These are phyloP conservation scores for Phytopythium cucurbitacearum DNA, from an alignment of 352 stramenopile species.

Conservation along the genomic window DNA sequence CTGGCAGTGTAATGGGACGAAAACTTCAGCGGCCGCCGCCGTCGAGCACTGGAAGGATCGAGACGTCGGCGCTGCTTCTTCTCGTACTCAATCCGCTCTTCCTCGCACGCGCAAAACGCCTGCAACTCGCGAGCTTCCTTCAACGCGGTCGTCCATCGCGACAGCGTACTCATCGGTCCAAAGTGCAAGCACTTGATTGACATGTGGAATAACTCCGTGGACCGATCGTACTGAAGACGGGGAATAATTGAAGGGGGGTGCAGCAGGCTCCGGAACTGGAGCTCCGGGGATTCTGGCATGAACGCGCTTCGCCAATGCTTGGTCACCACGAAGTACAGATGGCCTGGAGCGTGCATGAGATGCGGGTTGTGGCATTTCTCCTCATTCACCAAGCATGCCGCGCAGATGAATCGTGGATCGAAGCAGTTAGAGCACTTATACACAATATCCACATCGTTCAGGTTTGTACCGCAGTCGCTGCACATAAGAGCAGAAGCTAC, in stretches of 20 bases:
- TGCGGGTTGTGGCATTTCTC: constrained; percentile 45
- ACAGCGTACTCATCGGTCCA: constrained; percentile 53
- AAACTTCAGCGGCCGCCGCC: constrained; percentile 27
- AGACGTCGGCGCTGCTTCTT: constrained; percentile 6
- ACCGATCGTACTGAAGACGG: constrained; percentile 36
- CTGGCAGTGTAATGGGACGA: constrained; percentile 59
- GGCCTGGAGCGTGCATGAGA: constrained; percentile 47
- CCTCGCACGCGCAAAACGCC: constrained; percentile 59
- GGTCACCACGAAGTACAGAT: constrained; percentile 64
- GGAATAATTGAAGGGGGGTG: constrained; percentile 56
- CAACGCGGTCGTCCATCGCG: constrained; percentile 37
- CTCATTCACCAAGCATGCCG: constrained; percentile 38
- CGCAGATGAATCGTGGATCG: constrained; percentile 42
- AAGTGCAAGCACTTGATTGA: constrained; percentile 64
- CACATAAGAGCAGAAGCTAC: constrained; percentile 11
- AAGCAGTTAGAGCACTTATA: constrained; percentile 66
- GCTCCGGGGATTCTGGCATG: constrained; percentile 14
- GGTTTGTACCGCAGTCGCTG: constrained; percentile 20
- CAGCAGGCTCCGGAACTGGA: constrained; percentile 36
- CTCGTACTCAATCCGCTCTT: constrained; percentile 41
- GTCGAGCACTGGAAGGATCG: neutral
- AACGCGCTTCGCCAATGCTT: constrained; percentile 35
- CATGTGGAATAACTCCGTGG: constrained; percentile 65
- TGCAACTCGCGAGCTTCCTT: constrained; percentile 63
- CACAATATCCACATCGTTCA: constrained; percentile 35